A percentile compares a stretch with the other conserved stretches of the same genome.
phyloP scores from a whole-genome alignment of 495 filamentous ascomycete genomes.

The Hyaloscypha hepaticicola region DNA sequence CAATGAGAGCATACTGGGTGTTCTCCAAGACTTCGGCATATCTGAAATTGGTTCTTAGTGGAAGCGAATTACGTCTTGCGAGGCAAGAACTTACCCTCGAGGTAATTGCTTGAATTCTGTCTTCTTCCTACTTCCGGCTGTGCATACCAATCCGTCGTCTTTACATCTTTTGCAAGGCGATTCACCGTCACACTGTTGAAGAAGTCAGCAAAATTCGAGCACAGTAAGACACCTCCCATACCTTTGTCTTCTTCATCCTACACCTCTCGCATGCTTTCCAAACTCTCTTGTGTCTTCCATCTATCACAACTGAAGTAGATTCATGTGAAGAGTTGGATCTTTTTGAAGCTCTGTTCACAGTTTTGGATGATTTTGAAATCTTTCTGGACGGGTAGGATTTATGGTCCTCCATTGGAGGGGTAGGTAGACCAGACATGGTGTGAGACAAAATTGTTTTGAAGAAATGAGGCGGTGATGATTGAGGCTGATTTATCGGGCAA shows the following conservation, averaged over 20 bases:
- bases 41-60: slow-evolving; percentile 28
- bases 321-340: slow-evolving; percentile 37
- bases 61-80: background rate
- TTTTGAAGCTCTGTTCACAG: slow-evolving; percentile 27
- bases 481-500: background rate
- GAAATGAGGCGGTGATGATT: slow-evolving; percentile 3
- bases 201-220: slow-evolving; percentile 42
- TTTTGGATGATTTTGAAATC: slow-evolving; percentile 23
- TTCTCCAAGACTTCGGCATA: slow-evolving; percentile 60
- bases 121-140: slow-evolving; percentile 57
- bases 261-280: slow-evolving; percentile 72
- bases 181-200: slow-evolving; percentile 64
- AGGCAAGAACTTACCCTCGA: slow-evolving; percentile 41
- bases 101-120: slow-evolving; percentile 59
- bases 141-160: slow-evolving; percentile 57
- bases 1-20: slow-evolving; percentile 54
- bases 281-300: slow-evolving; percentile 60
- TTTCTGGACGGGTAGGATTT: slow-evolving; percentile 26
- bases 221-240: slow-evolving; percentile 29
- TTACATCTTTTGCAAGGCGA: slow-evolving; percentile 68
- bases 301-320: slow-evolving; percentile 36
- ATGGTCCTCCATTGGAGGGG: slow-evolving; percentile 30
- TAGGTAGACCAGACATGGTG: slow-evolving; percentile 28
- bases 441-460: background rate
- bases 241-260: slow-evolving; percentile 73